Evolutionary conservation across 495 filamentous ascomycete species (phyloP).

Genomic region (Aspergillus ellipticus): DNA sequence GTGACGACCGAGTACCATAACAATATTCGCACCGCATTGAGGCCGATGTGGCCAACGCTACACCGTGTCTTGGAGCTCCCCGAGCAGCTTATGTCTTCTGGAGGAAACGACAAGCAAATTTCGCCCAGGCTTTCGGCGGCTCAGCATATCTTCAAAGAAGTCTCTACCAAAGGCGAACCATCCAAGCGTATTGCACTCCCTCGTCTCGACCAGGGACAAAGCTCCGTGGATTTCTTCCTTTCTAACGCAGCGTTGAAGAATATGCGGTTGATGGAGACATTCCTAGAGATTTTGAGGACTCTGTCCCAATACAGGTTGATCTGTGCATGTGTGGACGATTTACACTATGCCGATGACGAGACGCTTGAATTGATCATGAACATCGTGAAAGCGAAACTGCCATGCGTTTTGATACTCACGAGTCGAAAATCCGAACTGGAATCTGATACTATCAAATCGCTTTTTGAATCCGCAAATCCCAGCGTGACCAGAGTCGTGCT

Average conservation of each 20-base stretch:
- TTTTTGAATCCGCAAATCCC: conserved; percentile 40
- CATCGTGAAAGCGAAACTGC: conserved; percentile 67
- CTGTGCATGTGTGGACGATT: conserved; percentile 78
- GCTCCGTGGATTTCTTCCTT: conserved; percentile 66
- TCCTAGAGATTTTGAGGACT: conserved; percentile 76
- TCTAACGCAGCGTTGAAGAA: conserved; percentile 67
- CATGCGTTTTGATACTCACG: conserved; percentile 70
- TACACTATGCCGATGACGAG: conserved; percentile 84
- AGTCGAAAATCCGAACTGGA: conserved; percentile 39
- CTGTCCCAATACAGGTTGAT: conserved; percentile 76
- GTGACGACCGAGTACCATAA: conserved; percentile 80
- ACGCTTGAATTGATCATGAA: conserved; percentile 73
- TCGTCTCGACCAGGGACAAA: conserved; percentile 42
- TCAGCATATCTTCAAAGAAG: conserved; percentile 27
- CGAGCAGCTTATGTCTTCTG: conserved; percentile 59
- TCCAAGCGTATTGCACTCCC: conserved; percentile 34
- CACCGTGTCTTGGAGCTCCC: conserved; percentile 76
- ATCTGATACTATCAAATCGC: conserved; percentile 38
- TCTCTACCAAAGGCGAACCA: conserved; percentile 28
- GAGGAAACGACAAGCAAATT: conserved; percentile 35
- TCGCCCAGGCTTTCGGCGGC: conserved; percentile 30
- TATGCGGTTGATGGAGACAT: conserved; percentile 76
- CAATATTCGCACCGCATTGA: conserved; percentile 65
- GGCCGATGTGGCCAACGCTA: conserved; percentile 73
- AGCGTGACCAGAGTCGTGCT: conserved; percentile 64